A percentile compares a stretch with the other conserved stretches of the same genome.
These are phyloP conservation scores for Phyllosticta citrichinensis DNA, from an alignment of 2,329 filamentous ascomycete species.

Conservation along the genomic window DNA sequence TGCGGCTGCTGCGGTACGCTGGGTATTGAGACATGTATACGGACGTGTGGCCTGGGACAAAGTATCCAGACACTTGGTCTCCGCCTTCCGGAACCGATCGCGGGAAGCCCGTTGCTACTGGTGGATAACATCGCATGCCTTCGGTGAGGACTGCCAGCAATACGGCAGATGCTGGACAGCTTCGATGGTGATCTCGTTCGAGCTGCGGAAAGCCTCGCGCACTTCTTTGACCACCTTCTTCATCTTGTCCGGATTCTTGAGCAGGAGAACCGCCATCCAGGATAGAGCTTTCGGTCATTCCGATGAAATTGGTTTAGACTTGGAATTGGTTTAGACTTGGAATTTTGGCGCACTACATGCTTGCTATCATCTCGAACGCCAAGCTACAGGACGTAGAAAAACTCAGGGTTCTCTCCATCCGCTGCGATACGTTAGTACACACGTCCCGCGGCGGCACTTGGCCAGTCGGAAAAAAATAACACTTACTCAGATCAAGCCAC, in stretches of 20 bases:
- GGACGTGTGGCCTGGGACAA: slow-evolving; percentile 26
- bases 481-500: slow-evolving; percentile 43
- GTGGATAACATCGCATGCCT: slow-evolving; percentile 36
- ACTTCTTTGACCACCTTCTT: slow-evolving; percentile 20
- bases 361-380: not conserved
- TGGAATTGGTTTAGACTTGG: not conserved
- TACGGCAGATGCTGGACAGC: slow-evolving; percentile 25
- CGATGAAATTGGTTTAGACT: not conserved
- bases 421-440: slow-evolving; percentile 28
- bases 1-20: slow-evolving; percentile 20
- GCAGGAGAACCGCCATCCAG: slow-evolving; percentile 14
- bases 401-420: slow-evolving; percentile 54
- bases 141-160: slow-evolving; percentile 38
- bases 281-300: not conserved
- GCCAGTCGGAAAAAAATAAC: not conserved
- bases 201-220: slow-evolving; percentile 17
- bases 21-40: slow-evolving; percentile 22
- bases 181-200: slow-evolving; percentile 26
- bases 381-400: slow-evolving; percentile 48
- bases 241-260: slow-evolving; percentile 19
- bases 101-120: slow-evolving; percentile 32
- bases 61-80: slow-evolving; percentile 26
- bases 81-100: slow-evolving; percentile 28
- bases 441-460: not conserved
- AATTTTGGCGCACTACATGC: not conserved